phyloP scores from a whole-genome alignment of 2,329 filamentous ascomycete genomes.

The Lecanicillium sp. region DNA sequence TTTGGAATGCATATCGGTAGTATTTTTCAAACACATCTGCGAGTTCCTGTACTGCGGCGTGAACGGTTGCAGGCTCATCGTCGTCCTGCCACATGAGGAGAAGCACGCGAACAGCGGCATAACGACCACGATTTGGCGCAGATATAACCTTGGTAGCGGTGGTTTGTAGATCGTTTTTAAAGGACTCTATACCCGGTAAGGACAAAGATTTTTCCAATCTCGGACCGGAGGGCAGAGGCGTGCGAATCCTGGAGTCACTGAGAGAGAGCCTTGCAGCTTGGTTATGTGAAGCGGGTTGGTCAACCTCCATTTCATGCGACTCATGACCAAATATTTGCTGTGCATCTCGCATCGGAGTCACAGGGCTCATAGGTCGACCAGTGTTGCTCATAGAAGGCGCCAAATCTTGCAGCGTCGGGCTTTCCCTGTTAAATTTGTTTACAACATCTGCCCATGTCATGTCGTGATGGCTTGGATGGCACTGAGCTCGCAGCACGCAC shows the following conservation, averaged over 20 bases:
- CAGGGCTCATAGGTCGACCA: conserved; percentile 39
- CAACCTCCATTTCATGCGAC: conserved; percentile 48
- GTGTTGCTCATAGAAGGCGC: conserved; percentile 28
- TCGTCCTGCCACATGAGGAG: conserved; percentile 51
- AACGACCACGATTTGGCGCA: conserved; percentile 42
- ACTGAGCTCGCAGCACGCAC: conserved; percentile 26
- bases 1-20: conserved; percentile 42
- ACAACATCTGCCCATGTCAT: conserved; percentile 54
- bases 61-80: conserved; percentile 31
- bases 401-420: conserved; percentile 42
- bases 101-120: conserved; percentile 43
- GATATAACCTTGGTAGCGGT: conserved; percentile 41
- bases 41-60: conserved; percentile 36
- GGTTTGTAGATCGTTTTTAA: conserved; percentile 45
- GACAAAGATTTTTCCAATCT: conserved; percentile 42
- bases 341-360: conserved; percentile 26
- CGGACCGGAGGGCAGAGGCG: conserved; percentile 47
- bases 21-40: conserved; percentile 40
- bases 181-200: conserved; percentile 40
- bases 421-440: conserved; percentile 44
- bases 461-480: conserved; percentile 50
- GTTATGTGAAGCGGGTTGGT: conserved; percentile 25
- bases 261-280: conserved; percentile 29
- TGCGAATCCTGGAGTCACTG: conserved; percentile 43
- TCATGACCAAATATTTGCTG: conserved; percentile 34